Conservation (phyloP, 768 basidiomycete species). For the Tremella mesenterica region DNA sequence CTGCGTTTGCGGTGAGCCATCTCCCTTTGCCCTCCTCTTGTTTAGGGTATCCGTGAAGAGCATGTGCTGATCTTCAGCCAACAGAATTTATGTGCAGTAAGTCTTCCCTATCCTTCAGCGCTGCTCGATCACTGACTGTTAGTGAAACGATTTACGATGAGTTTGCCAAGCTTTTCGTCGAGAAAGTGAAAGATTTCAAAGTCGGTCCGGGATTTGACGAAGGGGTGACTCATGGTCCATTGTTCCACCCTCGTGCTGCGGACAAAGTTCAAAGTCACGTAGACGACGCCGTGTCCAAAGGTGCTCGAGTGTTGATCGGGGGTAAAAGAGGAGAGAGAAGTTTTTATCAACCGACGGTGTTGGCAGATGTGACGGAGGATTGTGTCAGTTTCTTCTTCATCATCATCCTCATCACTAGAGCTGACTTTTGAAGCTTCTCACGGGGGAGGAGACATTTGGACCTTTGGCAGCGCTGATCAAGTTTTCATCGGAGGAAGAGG, state of each 20-base stretch:
- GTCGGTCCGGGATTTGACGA: conserved; percentile 78
- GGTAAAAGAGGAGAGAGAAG: conserved; percentile 58
- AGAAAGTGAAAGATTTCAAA: conserved; percentile 53
- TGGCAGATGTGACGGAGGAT: conserved; percentile 66
- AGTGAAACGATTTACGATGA: conserved; percentile 74
- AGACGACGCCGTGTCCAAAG: conserved; percentile 72
- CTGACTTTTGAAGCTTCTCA: conserved; percentile 48
- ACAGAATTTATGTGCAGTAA: neutral
- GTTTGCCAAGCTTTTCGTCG: conserved; percentile 77
- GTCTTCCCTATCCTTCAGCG: too few species aligned
- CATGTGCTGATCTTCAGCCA: conserved; percentile 2
- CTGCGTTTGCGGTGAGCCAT: conserved; percentile 46
- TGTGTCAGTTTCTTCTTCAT: conserved; percentile 45
- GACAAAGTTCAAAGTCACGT: conserved; percentile 79
- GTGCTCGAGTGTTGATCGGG: conserved; percentile 83
- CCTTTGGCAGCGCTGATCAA: conserved; percentile 56
- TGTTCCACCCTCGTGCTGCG: conserved; percentile 78
- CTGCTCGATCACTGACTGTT: neutral
- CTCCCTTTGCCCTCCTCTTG: neutral
- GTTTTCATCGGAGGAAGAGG: conserved; percentile 92
- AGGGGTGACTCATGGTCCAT: conserved; percentile 84
- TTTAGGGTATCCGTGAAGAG: neutral
- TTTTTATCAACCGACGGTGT: conserved; percentile 60
- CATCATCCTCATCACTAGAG: neutral
- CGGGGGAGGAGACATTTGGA: conserved; percentile 88